Evolutionary conservation across 495 filamentous ascomycete species (phyloP).

Genomic region (Cercophora scortea): DNA sequence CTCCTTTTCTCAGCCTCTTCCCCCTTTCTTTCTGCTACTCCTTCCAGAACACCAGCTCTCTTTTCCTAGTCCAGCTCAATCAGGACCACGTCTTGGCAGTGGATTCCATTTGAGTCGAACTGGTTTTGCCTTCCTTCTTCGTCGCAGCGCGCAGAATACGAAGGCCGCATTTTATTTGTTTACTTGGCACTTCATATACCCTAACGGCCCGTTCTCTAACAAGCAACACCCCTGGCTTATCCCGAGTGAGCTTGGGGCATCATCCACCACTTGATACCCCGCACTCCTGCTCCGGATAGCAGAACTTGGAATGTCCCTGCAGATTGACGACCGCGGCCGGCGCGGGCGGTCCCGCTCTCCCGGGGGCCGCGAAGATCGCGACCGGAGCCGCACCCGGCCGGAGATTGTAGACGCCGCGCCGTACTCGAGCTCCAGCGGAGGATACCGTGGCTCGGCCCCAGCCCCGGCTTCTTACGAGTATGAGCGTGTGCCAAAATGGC

Average conservation of each 20-base stretch:
- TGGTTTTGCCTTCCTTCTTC: not conserved
- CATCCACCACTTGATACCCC: not conserved
- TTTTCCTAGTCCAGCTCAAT: too few relatives aligned
- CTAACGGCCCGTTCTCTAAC: not conserved
- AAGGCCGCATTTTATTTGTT: not conserved
- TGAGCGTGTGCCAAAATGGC: constrained; percentile 24
- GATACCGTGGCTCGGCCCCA: constrained; percentile 24
- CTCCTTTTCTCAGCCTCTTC: not conserved
- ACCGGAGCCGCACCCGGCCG: constrained; percentile 33
- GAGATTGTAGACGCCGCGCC: constrained; percentile 39
- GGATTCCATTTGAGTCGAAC: not conserved
- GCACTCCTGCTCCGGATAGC: not conserved
- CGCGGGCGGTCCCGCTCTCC: constrained; percentile 56
- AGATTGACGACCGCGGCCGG: constrained; percentile 50
- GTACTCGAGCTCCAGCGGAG: constrained; percentile 35
- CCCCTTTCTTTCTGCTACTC: not conserved
- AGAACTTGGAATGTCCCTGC: constrained; percentile 34
- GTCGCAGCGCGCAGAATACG: not conserved
- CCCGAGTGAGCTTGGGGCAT: not conserved
- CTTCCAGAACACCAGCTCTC: too few relatives aligned
- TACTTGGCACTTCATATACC: not conserved
- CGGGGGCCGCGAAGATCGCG: constrained; percentile 35
- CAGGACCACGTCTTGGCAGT: too few relatives aligned
- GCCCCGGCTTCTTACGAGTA: constrained; percentile 20
- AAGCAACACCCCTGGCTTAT: not conserved